phyloP scores from a whole-genome alignment of 164 flowering plant species.

The Magnolia kwangsiensis region DNA sequence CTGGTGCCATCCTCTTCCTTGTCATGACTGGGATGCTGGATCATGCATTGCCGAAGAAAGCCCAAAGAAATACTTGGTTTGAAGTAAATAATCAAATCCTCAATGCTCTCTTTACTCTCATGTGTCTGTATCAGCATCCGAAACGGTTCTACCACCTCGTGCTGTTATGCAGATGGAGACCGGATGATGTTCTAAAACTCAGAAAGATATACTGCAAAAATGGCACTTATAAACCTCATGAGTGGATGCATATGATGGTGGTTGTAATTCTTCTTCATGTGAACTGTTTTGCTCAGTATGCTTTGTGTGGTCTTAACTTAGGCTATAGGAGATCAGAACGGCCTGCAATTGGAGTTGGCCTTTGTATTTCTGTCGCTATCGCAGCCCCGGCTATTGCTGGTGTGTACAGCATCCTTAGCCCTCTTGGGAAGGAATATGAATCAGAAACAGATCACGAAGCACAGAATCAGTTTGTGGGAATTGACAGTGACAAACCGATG shows the following conservation, averaged over 20 bases:
- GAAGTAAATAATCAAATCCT: constrained; percentile 94
- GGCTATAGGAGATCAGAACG: constrained; percentile 80
- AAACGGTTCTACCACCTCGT: constrained; percentile 70
- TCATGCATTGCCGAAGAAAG: constrained; percentile 47
- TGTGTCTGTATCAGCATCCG: constrained; percentile 92
- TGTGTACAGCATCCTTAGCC: constrained; percentile 62
- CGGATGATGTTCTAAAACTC: constrained; percentile 57
- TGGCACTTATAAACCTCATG: constrained; percentile 86
- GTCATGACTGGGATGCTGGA: constrained; percentile 92
- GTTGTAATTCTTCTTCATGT: constrained; percentile 71
- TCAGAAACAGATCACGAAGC: constrained; percentile 56
- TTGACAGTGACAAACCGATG: constrained; percentile 9
- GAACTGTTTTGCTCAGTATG: constrained; percentile 88
- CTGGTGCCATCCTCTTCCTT: constrained; percentile 78
- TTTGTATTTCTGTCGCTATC: constrained; percentile 70
- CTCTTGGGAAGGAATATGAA: constrained; percentile 80
- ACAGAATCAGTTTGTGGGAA: constrained; percentile 23
- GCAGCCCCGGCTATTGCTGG: constrained; percentile 85
- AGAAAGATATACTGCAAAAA: constrained; percentile 81
- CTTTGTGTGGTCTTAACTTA: constrained; percentile 73
- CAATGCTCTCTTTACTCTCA: constrained; percentile 88
- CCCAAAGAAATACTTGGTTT: constrained; percentile 75
- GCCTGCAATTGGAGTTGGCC: constrained; percentile 79
- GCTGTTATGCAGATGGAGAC: constrained; percentile 70
- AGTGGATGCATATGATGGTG: constrained; percentile 90